Conservation (phyloP, 108 stramenopile species). For the Aurantiochytrium sp. region DNA sequence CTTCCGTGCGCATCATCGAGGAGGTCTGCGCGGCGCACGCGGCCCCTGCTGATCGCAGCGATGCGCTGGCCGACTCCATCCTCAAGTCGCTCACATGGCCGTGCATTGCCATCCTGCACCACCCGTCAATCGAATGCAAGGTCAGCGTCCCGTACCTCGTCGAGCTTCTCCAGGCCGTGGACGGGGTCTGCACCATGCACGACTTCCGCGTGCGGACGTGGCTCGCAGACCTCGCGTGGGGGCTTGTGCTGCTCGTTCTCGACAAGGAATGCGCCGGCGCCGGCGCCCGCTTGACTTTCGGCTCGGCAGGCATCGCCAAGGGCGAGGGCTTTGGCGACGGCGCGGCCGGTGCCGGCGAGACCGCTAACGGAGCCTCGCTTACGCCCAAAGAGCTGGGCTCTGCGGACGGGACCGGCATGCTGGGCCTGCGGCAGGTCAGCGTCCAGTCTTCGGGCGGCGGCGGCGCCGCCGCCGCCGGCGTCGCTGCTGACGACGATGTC, state of each 20-base stretch:
- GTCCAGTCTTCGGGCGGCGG: too few relatives aligned
- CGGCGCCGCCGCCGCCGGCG: not conserved
- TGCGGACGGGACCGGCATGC: not conserved
- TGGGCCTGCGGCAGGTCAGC: not conserved
- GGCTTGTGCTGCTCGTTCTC: not conserved
- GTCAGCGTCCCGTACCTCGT: not conserved
- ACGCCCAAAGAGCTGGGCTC: not conserved
- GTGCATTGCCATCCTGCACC: not conserved
- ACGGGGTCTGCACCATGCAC: not conserved
- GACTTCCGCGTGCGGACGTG: not conserved
- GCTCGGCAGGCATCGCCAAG: too few relatives aligned
- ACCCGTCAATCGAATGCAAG: not conserved
- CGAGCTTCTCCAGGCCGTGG: not conserved
- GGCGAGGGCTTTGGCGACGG: too few relatives aligned
- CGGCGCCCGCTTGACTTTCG: not conserved
- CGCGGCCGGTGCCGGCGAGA: not conserved
- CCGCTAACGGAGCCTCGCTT: not conserved
- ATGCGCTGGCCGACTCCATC: not conserved
- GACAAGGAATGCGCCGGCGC: not conserved
- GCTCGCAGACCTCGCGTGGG: constrained; percentile 6
- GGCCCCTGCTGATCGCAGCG: not conserved
- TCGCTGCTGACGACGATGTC: not conserved
- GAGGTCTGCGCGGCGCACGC: not conserved
- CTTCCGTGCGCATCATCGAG: not conserved
- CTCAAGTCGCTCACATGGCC: constrained; percentile 7